phyloP scores from a whole-genome alignment of 75 land plant species.

The Sequoia sempervirens region DNA sequence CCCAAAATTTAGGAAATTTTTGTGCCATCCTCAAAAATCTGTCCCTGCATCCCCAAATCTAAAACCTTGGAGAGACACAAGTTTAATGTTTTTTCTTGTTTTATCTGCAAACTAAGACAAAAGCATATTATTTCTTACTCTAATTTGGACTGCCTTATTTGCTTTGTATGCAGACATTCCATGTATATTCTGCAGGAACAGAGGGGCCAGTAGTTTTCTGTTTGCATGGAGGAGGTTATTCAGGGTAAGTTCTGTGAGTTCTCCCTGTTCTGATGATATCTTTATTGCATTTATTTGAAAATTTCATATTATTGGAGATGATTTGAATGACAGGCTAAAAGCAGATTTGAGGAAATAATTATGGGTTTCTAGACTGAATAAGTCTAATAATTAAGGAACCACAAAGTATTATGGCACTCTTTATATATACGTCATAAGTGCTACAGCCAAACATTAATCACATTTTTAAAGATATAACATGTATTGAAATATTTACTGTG shows the following conservation, averaged over 20 bases:
- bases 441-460: neutral
- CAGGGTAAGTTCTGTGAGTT: slow-evolving; percentile 56
- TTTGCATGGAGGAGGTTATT: slow-evolving; percentile 97
- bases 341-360: neutral
- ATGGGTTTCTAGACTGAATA: neutral
- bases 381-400: neutral
- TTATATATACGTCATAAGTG: neutral
- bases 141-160: slow-evolving; percentile 5
- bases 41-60: no score
- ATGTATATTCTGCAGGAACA: slow-evolving; percentile 81
- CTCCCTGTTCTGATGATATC: neutral
- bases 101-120: slow-evolving; percentile 3
- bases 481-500: neutral
- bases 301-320: neutral
- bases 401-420: neutral
- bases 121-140: neutral
- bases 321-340: neutral
- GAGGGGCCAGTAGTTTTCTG: slow-evolving; percentile 95
- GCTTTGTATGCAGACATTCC: slow-evolving; percentile 62
- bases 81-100: neutral
- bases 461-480: neutral
- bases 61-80: no score
- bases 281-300: neutral
- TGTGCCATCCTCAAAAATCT: no score
- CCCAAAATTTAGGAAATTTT: no score